Conservation (phyloP, 1,284 basidiomycete species). For the Ustilago crameri region DNA sequence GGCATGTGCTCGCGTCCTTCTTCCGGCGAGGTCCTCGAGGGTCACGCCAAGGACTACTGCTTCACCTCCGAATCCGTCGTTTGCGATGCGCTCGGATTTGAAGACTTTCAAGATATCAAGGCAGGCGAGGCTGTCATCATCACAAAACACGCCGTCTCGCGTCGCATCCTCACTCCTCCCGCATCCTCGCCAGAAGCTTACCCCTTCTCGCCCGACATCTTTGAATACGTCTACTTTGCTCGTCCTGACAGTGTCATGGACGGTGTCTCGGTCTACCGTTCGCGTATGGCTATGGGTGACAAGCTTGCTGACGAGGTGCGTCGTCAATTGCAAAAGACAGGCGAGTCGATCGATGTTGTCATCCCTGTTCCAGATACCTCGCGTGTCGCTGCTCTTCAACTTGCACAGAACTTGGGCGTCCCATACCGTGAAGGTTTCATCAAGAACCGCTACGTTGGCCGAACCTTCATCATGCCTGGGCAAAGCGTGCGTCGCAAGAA, state of each 20-base stretch:
- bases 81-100: conserved; percentile 89
- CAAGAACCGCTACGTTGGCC: conserved; percentile 97
- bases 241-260: conserved; percentile 97
- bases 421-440: conserved; percentile 99
- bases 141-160: conserved; percentile 71
- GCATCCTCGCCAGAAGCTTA: conserved; percentile 42
- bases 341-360: conserved; percentile 75
- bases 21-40: conserved; percentile 32
- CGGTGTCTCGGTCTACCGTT: conserved; percentile 95
- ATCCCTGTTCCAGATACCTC: conserved; percentile 99
- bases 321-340: conserved; percentile 77
- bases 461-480: conserved; percentile 99
- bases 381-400: conserved; percentile 91
- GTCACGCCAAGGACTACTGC: conserved; percentile 77
- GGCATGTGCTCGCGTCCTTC: conserved; percentile 63
- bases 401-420: conserved; percentile 87
- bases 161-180: conserved; percentile 56
- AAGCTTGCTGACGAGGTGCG: conserved; percentile 87
- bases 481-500: conserved; percentile 86
- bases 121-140: conserved; percentile 96
- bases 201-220: conserved; percentile 83
- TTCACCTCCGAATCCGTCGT: conserved; percentile 97
- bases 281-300: conserved; percentile 99
- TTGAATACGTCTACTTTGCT: conserved; percentile 99
- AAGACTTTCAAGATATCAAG: conserved; percentile 90